Base-by-base conservation (phyloP, 495 filamentous ascomycete genomes). In the Lasiosphaeria ovina region DNA sequence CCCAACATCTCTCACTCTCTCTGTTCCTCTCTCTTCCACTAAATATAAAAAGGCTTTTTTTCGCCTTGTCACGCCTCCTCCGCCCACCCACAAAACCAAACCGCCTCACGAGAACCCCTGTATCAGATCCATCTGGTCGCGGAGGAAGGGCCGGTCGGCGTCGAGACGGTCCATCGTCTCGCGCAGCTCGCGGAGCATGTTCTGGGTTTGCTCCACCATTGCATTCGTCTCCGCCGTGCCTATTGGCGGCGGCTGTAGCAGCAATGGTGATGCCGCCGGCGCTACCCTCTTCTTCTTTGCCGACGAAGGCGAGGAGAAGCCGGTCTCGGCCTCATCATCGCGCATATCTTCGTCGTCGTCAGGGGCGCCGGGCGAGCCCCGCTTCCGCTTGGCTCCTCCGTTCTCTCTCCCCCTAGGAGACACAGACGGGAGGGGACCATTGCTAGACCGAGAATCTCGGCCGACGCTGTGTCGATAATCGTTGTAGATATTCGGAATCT, bases 131-230 rank as follows among this genome's bases (percentile, higher is more conserved):
- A 24, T 24, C 24, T 24, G 24, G 24, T 62, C 64, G 16, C 55
- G 42, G 38, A 61, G 35, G 31, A 60, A 48, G 12, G 34, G 36
- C 42, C 52, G 35, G 45, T 69, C 62, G 42, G 57, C 52, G 34
- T 71, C 70, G 62, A 67, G 45, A 57, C 48, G 36, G 24, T 67
- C 67, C 68, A 71, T 71, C 6, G 55, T 57, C 58, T 72, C 66
- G 47, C 62, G 62, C 59, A 72, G 42, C 66, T 72, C 70, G 36
- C 61, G 55, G 51, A 72, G 42, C 70, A 72, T 72, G 51, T 65
- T 56, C 59, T 61, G 61, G 31, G 66, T 68, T 10, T 67, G 52
- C 60, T 62, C 64, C 53, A 71, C 66, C 61, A 67, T 66, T 6
- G 65, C 63, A 12, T 40, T 48, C 35, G 68, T 65, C 52, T 66